Conservation (phyloP, 306 rosid species). For the Quercus aquifolioides region DNA sequence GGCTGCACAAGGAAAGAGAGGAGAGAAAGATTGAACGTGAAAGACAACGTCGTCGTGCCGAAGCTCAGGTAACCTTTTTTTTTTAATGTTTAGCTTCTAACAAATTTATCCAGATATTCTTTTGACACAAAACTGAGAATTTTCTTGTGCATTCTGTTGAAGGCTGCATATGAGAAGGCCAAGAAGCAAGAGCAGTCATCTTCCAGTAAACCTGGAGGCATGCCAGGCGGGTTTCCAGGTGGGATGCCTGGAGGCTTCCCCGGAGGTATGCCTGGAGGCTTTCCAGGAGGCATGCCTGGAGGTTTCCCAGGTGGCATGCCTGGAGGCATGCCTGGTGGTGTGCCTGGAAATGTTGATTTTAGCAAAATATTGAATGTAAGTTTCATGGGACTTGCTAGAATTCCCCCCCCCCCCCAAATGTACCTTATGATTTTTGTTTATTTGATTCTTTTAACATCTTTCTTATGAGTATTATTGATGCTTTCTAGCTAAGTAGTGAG, state of each 20-base stretch:
- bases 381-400: slow-evolving; percentile 2
- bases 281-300: slow-evolving; percentile 27
- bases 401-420: not conserved
- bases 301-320: slow-evolving; percentile 27
- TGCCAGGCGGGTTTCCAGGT: slow-evolving; percentile 64
- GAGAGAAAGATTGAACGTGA: slow-evolving; percentile 58
- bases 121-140: slow-evolving; percentile 13
- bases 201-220: slow-evolving; percentile 64
- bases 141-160: slow-evolving; percentile 16
- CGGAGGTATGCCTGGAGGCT: slow-evolving; percentile 35
- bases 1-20: slow-evolving; percentile 79
- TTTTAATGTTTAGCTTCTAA: slow-evolving; percentile 1
- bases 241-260: slow-evolving; percentile 52
- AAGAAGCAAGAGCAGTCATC: slow-evolving; percentile 81
- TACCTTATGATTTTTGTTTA: not conserved
- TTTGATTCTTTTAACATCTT: slow-evolving; percentile 5
- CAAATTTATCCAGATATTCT: not conserved
- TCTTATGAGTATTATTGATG: not conserved
- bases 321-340: slow-evolving; percentile 48
- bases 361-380: slow-evolving; percentile 85
- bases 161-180: slow-evolving; percentile 93
- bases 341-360: slow-evolving; percentile 85
- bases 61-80: slow-evolving; percentile 65
- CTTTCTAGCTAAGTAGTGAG: not conserved
- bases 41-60: slow-evolving; percentile 76